Conservation (phyloP, 2,329 filamentous ascomycete genomes). For the Cladosporium sp. region DNA sequence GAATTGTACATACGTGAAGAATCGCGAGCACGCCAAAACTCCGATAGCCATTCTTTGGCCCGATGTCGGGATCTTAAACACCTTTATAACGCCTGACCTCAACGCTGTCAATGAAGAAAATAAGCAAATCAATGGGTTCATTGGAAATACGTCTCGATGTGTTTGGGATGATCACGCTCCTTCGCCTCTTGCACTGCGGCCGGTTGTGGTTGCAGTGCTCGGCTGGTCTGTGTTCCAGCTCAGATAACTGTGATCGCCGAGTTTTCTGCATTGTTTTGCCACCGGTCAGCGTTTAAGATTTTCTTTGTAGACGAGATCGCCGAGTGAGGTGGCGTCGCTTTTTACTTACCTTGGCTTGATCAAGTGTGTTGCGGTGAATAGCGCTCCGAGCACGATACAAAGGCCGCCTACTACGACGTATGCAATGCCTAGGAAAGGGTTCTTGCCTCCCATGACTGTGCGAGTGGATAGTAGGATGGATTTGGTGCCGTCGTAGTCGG, state of each 20-base stretch:
- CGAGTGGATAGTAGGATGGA: conserved; percentile 83
- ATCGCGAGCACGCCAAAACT: background rate
- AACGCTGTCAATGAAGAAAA: background rate
- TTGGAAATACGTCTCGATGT: background rate
- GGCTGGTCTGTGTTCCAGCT: conserved; percentile 81
- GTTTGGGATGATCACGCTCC: conserved; percentile 13
- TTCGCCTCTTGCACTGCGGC: conserved; percentile 34
- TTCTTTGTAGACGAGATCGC: background rate
- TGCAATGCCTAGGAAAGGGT: conserved; percentile 92
- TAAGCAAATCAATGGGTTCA: background rate
- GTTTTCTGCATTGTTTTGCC: conserved; percentile 59
- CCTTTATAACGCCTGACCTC: conserved; percentile 7
- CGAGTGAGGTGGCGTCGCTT: background rate
- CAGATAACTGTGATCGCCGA: conserved; percentile 95
- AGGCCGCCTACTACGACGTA: conserved; percentile 92
- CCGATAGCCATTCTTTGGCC: conserved; percentile 5
- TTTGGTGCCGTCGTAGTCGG: conserved; percentile 78
- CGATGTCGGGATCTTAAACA: background rate
- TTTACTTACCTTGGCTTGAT: conserved; percentile 74
- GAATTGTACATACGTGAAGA: conserved; percentile 11
- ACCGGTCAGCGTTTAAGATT: conserved; percentile 12
- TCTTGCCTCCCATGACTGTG: conserved; percentile 90
- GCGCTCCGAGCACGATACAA: conserved; percentile 78
- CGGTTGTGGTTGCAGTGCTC: conserved; percentile 50
- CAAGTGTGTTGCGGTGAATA: conserved; percentile 88